Evolutionary conservation across 208 protist genomes (phyloP), one percentile per base, ranked within the genome.

Genomic region (Leishmania martiniquensis): DNA sequence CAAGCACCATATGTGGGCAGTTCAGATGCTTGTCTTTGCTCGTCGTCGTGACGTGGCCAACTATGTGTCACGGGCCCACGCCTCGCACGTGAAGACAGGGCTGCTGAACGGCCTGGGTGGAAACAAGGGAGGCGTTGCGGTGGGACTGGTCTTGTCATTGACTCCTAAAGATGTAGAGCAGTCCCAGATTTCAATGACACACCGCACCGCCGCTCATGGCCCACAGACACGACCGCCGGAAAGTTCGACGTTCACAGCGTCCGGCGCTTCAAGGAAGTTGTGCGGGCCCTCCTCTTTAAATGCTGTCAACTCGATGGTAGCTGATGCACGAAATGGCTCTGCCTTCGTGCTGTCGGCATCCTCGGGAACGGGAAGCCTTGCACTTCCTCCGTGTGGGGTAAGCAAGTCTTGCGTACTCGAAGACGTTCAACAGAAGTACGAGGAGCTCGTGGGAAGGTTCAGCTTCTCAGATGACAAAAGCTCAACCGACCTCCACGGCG

Each of bases 71-170:
- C 73, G 87, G 37, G 72, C 89, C 0, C 81, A 95, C 74, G 22
- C 44, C 32, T 83, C 88, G 7, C 75, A 83, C 72, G 89, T 96
- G 29, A 84, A 82, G 78, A 91, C 90, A 4, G 89, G 89, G 17
- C 69, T 96, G 67, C 51, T 87, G 7, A 85, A 80, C 1, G 94
- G 94, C 44, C 54, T 87, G 6, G 73, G 95, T 49, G 98, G 96
- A 22, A 99, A 99, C 85, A 99, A 99, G 80, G 98, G 98, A 55
- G 97, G 92, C 13, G 90, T 98, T 22, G 95, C 90, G 0, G 82
- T 98, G 4, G 80, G 81, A 0, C 74, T 99, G 22, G 75, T 75
- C 1, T 34, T 98, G 13, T 93, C 90, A 0, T 79, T 95, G 85
- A 75, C 52, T 32, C 76, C 69, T 13, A 77, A 82, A 45, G 59